A percentile compares a stretch with the other conserved stretches of the same genome.
Conservation (phyloP, 2,329 filamentous ascomycete genomes). For the Xylaria sp. region DNA sequence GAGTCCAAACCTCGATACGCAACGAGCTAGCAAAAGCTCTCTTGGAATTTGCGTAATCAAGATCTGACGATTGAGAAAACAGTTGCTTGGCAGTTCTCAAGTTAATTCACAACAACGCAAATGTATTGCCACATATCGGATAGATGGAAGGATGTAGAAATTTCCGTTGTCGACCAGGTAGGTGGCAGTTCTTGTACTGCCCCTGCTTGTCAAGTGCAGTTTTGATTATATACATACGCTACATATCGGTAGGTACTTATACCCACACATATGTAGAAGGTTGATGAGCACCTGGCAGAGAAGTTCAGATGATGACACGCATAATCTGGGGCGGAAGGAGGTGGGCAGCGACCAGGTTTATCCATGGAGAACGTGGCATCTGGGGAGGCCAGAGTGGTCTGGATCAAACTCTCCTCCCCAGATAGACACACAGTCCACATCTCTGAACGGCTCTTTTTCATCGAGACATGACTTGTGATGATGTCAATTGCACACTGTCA, state of each 20-base stretch:
- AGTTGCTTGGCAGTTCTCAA: neutral
- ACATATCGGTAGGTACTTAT: neutral
- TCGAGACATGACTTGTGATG: constrained; percentile 28
- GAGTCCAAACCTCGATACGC: neutral
- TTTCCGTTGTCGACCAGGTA: neutral
- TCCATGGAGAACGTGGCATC: neutral
- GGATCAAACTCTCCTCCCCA: constrained; percentile 15
- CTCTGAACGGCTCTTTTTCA: neutral
- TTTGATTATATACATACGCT: neutral
- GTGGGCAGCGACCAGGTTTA: neutral
- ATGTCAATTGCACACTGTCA: constrained; percentile 22
- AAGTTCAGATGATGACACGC: constrained; percentile 17
- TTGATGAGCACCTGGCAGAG: neutral
- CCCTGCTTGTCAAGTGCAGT: neutral
- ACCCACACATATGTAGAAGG: neutral
- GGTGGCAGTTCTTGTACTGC: neutral
- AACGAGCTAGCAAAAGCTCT: neutral
- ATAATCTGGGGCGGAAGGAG: constrained; percentile 11
- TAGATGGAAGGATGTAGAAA: neutral
- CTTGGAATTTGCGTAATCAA: neutral
- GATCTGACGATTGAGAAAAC: neutral
- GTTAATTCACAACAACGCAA: neutral
- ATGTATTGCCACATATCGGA: neutral
- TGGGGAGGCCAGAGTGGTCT: neutral
- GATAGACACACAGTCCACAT: neutral